phyloP scores from a whole-genome alignment of 164 flowering plant genomes.

The Vitis riparia region DNA sequence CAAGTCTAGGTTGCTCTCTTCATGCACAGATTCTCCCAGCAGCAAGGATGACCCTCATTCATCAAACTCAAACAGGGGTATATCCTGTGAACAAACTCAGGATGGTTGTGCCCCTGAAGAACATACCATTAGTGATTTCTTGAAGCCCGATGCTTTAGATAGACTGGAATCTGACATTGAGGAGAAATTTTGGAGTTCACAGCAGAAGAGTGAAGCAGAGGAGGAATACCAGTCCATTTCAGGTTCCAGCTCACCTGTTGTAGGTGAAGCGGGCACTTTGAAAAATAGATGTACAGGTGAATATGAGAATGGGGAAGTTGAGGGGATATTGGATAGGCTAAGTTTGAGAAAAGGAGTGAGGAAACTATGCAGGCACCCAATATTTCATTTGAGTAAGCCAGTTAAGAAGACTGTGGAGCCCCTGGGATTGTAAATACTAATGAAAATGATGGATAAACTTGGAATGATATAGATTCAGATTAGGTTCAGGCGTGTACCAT shows the following conservation, averaged over 20 bases:
- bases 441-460: slow-evolving; percentile 40
- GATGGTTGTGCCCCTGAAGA: slow-evolving; percentile 12
- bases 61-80: slow-evolving; percentile 11
- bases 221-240: slow-evolving; percentile 33
- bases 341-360: slow-evolving; percentile 66
- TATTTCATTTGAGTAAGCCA: slow-evolving; percentile 64
- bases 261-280: slow-evolving; percentile 11
- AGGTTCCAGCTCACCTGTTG: slow-evolving; percentile 16
- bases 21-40: slow-evolving; percentile 22
- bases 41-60: slow-evolving; percentile 6
- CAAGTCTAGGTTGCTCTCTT: slow-evolving; percentile 18
- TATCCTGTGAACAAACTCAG: slow-evolving; percentile 12
- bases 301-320: slow-evolving; percentile 36
- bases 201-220: slow-evolving; percentile 29
- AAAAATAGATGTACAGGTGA: slow-evolving; percentile 29
- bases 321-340: slow-evolving; percentile 47
- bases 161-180: slow-evolving; percentile 37
- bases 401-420: slow-evolving; percentile 36
- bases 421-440: slow-evolving; percentile 45
- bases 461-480: slow-evolving; percentile 18
- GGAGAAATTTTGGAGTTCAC: slow-evolving; percentile 44
- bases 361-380: slow-evolving; percentile 68
- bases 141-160: slow-evolving; percentile 28
- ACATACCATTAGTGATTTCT: slow-evolving; percentile 15
- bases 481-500: not conserved